phyloP scores from a whole-genome alignment of 1,139 yeast genomes.

The Spathaspora jeffriesii region DNA sequence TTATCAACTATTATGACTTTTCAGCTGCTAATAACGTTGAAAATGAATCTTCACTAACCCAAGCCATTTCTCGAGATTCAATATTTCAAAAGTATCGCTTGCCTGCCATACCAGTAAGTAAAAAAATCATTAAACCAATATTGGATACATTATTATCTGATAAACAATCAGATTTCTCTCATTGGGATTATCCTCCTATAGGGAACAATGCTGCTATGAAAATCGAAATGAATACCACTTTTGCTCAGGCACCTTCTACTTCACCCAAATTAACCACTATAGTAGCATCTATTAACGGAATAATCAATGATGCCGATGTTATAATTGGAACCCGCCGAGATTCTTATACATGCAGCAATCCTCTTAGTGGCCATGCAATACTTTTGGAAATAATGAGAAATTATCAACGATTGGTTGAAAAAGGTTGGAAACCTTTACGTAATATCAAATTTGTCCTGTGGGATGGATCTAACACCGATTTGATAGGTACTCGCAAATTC shows the following conservation, averaged over 20 bases:
- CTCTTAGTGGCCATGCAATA: conserved; percentile 42
- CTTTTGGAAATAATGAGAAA: conserved; percentile 43
- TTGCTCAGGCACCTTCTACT: conserved; percentile 8
- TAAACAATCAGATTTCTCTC: conserved; percentile 14
- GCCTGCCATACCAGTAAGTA: conserved; percentile 40
- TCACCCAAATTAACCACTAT: conserved; percentile 27
- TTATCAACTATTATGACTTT: conserved; percentile 26
- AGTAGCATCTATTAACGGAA: conserved; percentile 37
- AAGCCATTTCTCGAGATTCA: conserved; percentile 10
- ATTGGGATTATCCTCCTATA: conserved; percentile 31
- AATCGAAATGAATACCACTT: conserved; percentile 21
- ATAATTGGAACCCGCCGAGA: conserved; percentile 46
- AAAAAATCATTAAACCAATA: conserved; percentile 30
- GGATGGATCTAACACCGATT: conserved; percentile 41
- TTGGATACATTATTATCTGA: conserved; percentile 23
- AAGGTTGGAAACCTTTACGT: conserved; percentile 49
- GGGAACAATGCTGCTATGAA: conserved; percentile 12
- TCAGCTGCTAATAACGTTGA: conserved; percentile 6
- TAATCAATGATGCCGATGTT: conserved; percentile 42
- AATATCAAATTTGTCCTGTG: conserved; percentile 44
- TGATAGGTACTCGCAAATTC: conserved; percentile 29
- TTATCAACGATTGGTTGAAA: conserved; percentile 27
- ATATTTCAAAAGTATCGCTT: conserved; percentile 18
- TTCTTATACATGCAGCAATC: conserved; percentile 36
- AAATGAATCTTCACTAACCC: conserved; percentile 7